Conservation (phyloP, 371 early-diverging fungal species). For the Conidiobolus incongruus region DNA sequence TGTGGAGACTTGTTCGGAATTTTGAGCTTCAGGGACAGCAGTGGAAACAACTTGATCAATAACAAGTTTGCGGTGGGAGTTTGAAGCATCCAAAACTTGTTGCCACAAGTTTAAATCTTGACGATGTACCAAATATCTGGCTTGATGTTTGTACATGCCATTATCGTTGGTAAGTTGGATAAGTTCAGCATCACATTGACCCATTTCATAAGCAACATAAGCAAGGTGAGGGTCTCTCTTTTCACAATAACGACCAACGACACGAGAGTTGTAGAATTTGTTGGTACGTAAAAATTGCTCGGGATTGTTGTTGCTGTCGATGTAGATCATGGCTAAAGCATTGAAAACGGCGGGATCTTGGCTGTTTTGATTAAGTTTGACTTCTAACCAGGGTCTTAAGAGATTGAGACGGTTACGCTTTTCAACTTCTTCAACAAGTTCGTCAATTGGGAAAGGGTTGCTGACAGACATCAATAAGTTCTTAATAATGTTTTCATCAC, state of each 20-base stretch:
- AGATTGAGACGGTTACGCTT: slow-evolving; percentile 92
- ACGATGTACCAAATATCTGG: slow-evolving; percentile 80
- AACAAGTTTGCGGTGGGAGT: slow-evolving; percentile 62
- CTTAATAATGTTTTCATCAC: slow-evolving; percentile 85
- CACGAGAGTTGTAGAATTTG: slow-evolving; percentile 62
- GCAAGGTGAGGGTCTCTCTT: slow-evolving; percentile 94
- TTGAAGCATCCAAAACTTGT: slow-evolving; percentile 50
- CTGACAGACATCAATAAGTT: slow-evolving; percentile 57
- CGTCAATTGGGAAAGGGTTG: slow-evolving; percentile 57
- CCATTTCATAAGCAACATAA: slow-evolving; percentile 83
- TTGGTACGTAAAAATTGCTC: slow-evolving; percentile 88
- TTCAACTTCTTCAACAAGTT: slow-evolving; percentile 80
- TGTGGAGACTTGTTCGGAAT: slow-evolving; percentile 89
- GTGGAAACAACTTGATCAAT: slow-evolving; percentile 77
- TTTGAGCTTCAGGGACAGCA: slow-evolving; percentile 84
- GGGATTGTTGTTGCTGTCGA: slow-evolving; percentile 95
- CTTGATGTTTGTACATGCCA: slow-evolving; percentile 97
- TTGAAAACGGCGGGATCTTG: slow-evolving; percentile 79
- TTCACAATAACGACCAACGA: slow-evolving; percentile 92
- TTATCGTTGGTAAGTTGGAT: slow-evolving; percentile 87
- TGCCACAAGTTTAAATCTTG: slow-evolving; percentile 73
- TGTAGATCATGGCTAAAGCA: slow-evolving; percentile 94
- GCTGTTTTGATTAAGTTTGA: slow-evolving; percentile 62
- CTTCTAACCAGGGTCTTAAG: slow-evolving; percentile 78
- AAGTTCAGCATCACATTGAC: slow-evolving; percentile 82